phyloP scores from a whole-genome alignment of 164 flowering plant species.

The Protea cynaroides region DNA sequence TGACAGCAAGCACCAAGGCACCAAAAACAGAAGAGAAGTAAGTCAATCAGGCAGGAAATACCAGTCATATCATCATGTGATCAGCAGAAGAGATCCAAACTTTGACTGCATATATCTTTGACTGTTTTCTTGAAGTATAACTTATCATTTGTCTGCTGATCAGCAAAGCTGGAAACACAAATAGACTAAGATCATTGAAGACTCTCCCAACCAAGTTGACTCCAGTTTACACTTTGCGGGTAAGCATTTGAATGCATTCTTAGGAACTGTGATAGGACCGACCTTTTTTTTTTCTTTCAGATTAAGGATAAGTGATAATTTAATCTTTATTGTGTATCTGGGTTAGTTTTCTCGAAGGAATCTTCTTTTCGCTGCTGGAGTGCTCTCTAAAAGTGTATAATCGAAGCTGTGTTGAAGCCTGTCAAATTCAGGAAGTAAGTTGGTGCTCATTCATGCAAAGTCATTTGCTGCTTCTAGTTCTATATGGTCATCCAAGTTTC shows the following conservation, averaged over 20 bases:
- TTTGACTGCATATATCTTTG: no score
- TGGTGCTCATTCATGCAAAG: not conserved
- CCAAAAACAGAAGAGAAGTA: constrained; percentile 70
- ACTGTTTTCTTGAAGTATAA: no score
- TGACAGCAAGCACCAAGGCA: constrained; percentile 62
- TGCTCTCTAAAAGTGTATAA: constrained; percentile 22
- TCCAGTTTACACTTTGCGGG: constrained; percentile 71
- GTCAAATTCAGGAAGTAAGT: not conserved
- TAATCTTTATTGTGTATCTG: constrained; percentile 3
- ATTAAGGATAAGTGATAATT: not conserved
- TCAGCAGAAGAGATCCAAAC: no score
- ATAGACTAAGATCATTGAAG: constrained; percentile 78
- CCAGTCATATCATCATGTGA: not conserved
- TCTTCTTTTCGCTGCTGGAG: constrained; percentile 34
- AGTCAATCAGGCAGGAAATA: constrained; percentile 15
- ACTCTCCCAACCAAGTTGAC: constrained; percentile 82
- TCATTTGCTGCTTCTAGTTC: not conserved
- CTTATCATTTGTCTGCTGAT: not conserved
- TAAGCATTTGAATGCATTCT: constrained; percentile 16
- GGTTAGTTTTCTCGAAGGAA: constrained; percentile 38
- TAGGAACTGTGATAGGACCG: not conserved
- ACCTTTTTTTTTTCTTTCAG: not conserved
- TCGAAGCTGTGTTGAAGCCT: not conserved
- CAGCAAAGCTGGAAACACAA: constrained; percentile 58
- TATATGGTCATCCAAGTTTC: not conserved